These are phyloP conservation scores for Rhizopus sp. DNA, from an alignment of 371 early-diverging fungal genomes.

Conservation along the genomic window DNA sequence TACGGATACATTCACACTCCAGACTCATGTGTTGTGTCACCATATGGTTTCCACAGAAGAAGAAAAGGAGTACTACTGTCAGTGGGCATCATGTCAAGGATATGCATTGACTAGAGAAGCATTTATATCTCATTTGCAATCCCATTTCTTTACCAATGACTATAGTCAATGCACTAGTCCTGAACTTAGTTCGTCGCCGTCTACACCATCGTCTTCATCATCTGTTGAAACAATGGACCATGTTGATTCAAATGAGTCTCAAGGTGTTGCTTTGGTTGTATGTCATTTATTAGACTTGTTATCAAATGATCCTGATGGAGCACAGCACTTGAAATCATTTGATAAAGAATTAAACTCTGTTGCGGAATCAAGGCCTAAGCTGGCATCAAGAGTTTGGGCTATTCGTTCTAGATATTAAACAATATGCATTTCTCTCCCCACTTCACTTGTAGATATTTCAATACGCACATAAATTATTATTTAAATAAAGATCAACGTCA, in stretches of 20 bases:
- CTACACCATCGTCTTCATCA: constrained; percentile 22
- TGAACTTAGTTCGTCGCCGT: constrained; percentile 21
- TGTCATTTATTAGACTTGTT: constrained; percentile 68
- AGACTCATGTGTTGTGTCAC: constrained; percentile 50
- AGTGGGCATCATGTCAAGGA: constrained; percentile 1
- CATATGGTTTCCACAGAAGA: constrained; percentile 21
- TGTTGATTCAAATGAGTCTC: constrained; percentile 24
- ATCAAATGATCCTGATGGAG: constrained; percentile 56
- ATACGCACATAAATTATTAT: no score
- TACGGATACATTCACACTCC: constrained; percentile 45
- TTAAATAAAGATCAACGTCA: no score
- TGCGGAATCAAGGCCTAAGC: constrained; percentile 39
- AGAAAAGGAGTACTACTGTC: not conserved
- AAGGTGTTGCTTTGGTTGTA: constrained; percentile 71
- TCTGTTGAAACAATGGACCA: not conserved
- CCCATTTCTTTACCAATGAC: constrained; percentile 19
- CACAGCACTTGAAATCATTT: constrained; percentile 61
- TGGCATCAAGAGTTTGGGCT: constrained; percentile 32
- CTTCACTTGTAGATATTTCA: no score
- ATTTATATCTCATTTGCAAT: constrained; percentile 22
- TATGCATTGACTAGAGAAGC: constrained; percentile 7
- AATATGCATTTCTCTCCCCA: no score
- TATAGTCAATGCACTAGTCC: constrained; percentile 23
- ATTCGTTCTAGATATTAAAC: constrained; percentile 10
- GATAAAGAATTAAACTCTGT: constrained; percentile 50